Evolutionary conservation across 805 yeast species (phyloP).

Genomic region (Huiozyma naganishii): DNA sequence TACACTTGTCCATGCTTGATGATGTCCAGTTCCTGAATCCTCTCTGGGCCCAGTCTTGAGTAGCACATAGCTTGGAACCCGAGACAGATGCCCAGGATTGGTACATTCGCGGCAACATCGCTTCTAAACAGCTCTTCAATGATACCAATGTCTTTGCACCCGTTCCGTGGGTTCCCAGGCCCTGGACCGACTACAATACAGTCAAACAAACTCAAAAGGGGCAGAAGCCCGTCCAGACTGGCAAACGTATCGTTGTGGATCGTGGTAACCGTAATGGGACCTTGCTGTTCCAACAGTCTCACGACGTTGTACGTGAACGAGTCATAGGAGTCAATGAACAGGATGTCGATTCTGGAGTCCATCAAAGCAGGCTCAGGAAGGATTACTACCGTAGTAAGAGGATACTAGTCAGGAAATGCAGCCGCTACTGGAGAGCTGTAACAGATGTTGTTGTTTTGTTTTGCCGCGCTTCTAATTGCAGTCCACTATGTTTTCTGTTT

Average conservation of each 20-base stretch:
- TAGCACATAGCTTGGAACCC: conserved; percentile 82
- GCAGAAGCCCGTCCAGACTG: conserved; percentile 28
- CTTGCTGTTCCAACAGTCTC: conserved; percentile 43
- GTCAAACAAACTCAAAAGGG: conserved; percentile 44
- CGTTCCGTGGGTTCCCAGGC: conserved; percentile 75
- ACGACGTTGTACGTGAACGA: conserved; percentile 83
- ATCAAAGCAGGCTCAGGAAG: background rate
- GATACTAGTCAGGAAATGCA: background rate
- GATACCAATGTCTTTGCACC: conserved; percentile 56
- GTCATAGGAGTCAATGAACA: conserved; percentile 78
- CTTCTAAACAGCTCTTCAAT: conserved; percentile 44
- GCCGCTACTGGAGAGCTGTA: background rate
- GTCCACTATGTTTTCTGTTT: too few relatives aligned
- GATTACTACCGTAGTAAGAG: background rate
- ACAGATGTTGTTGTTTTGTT: too few relatives aligned
- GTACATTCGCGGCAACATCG: conserved; percentile 29
- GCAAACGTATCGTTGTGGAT: conserved; percentile 30
- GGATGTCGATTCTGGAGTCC: conserved; percentile 7
- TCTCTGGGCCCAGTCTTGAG: conserved; percentile 40
- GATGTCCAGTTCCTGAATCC: conserved; percentile 39
- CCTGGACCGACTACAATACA: conserved; percentile 92
- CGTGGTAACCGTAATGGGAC: conserved; percentile 24
- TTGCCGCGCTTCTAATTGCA: too few relatives aligned
- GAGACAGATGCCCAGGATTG: conserved; percentile 82
- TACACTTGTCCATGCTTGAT: conserved; percentile 85